Base-by-base conservation (phyloP, 1,284 basidiomycete genomes). In the Malassezia sympodialis region DNA sequence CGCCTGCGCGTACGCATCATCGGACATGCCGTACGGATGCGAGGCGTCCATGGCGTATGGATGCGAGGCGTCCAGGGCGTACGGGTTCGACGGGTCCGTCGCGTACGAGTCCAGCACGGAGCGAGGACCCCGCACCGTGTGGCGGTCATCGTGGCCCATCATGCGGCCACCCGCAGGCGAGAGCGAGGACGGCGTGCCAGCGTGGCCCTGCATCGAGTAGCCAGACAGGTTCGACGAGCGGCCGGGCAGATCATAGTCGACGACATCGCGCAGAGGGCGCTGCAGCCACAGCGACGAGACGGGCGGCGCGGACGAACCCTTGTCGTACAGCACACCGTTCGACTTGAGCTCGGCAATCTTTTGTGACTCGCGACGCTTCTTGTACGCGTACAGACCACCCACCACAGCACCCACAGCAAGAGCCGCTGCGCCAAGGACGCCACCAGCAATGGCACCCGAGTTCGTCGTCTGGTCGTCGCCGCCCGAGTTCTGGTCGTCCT, bases 351-450 rank as follows among this genome's bases (percentile, higher is more conserved):
- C 30, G 1, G 55, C 50, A 39, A 57, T 57, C 42, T 55, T 59
- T 15, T 51, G 54, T 5, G 66, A 62, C 40, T 69, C 58, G 24
- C 59, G 53, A 35, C 69, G 63, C 46, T 71, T 69, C 15, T 60
- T 58, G 53, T 65, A 68, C 30, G 69, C 69, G 49, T 72, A 72
- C 49, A 72, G 55, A 8, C 68, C 66, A 17, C 68, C 69, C 40
- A 66, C 37, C 26, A 62, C 61, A 4, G 66, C 69, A 10, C 64
- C 68, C n/a, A 69, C 48, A 10, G 49, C 49, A 10, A 57, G 47
- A 15, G 69, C 69, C 5, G 65, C 64, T 7, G 67, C 69, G 17
- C 69, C 69, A 17, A 72, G 55, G 4, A 72, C 63, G 15, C 65
- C 61, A 24, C 68, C 69, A 21, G 64, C 66, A 32, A 69, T 67